A percentile compares a stretch with the other conserved stretches of the same genome.
Evolutionary conservation across 495 filamentous ascomycete species (phyloP).

Genomic region (Tetracladium setigerum): DNA sequence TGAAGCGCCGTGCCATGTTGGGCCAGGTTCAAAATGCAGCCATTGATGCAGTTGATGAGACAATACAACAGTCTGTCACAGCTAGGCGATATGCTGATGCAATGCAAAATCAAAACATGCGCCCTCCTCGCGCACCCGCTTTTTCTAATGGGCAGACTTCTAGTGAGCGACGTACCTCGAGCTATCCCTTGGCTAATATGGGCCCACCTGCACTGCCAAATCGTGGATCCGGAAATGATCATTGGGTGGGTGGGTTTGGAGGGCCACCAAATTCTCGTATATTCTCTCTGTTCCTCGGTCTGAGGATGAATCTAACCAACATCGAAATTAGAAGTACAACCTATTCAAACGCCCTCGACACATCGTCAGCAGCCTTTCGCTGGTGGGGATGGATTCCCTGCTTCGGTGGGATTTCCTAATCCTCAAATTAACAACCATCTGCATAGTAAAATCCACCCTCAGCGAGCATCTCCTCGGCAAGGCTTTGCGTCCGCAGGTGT

Average conservation of each 20-base stretch:
- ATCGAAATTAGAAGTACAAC: constrained; percentile 5
- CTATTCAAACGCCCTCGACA: constrained; percentile 15
- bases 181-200: too few relatives aligned
- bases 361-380: constrained; percentile 16
- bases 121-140: constrained; percentile 3
- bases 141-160: constrained; percentile 3
- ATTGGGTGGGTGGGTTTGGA: neutral
- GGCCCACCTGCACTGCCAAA: too few relatives aligned
- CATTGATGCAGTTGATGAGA: constrained; percentile 55
- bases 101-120: constrained; percentile 9
- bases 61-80: constrained; percentile 31
- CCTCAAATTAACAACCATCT: constrained; percentile 7
- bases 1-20: constrained; percentile 67
- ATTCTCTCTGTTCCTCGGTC: too few relatives aligned
- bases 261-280: neutral
- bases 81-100: constrained; percentile 16
- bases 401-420: constrained; percentile 10
- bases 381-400: neutral
- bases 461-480: constrained; percentile 23
- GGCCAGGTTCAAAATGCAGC: constrained; percentile 64
- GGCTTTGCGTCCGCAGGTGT: constrained; percentile 23
- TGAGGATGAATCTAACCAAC: too few relatives aligned
- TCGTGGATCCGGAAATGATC: too few relatives aligned
- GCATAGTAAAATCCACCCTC: constrained; percentile 2
- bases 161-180: neutral